Evolutionary conservation across 2,329 filamentous ascomycete genomes (phyloP).

Genomic region (Dichotomopilus funicola): DNA sequence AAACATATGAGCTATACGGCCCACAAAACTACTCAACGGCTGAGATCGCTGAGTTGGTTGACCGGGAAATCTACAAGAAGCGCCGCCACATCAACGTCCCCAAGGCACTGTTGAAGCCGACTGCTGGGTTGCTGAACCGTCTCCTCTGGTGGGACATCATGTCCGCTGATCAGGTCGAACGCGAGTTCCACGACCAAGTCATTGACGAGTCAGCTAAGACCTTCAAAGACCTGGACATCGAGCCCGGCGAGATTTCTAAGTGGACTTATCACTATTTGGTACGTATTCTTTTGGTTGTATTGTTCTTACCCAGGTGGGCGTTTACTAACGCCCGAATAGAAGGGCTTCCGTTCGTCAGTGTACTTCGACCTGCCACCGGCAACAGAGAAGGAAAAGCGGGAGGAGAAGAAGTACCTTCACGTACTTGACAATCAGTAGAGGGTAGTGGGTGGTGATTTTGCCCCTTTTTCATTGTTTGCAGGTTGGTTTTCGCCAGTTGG

Average conservation of each 20-base stretch:
- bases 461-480: too few species aligned
- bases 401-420: conserved; percentile 96
- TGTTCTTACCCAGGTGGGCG: conserved; percentile 12
- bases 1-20: conserved; percentile 93
- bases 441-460: conserved; percentile 6
- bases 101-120: conserved; percentile 69
- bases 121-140: conserved; percentile 70
- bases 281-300: conserved; percentile 30
- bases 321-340: conserved; percentile 46
- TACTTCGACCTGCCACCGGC: conserved; percentile 92
- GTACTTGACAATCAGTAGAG: conserved; percentile 74
- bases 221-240: conserved; percentile 86
- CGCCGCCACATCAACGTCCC: conserved; percentile 88
- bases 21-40: conserved; percentile 86
- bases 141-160: conserved; percentile 82
- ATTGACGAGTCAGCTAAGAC: conserved; percentile 92
- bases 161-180: conserved; percentile 79
- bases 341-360: conserved; percentile 81
- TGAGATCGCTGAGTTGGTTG: conserved; percentile 80
- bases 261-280: conserved; percentile 93
- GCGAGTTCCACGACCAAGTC: conserved; percentile 85
- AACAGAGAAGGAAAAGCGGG: conserved; percentile 87
- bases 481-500: too few species aligned
- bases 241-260: conserved; percentile 77
- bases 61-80: conserved; percentile 86